Conservation (phyloP, 768 basidiomycete genomes). For the Gautieria morchelliformis region DNA sequence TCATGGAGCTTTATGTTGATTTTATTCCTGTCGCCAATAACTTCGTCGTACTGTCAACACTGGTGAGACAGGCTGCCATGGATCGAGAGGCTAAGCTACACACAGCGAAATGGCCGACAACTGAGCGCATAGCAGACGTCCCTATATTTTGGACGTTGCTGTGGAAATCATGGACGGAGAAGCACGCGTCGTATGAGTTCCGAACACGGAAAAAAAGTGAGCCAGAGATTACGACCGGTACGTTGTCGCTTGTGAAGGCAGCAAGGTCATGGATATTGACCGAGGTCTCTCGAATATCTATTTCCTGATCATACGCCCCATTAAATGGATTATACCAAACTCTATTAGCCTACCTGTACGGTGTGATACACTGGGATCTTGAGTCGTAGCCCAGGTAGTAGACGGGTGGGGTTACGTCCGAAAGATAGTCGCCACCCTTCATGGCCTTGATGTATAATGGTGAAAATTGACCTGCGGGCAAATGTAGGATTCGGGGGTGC, state of each 20-base stretch:
- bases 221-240: slow-evolving; percentile 43
- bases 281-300: background rate
- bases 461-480: slow-evolving; percentile 28
- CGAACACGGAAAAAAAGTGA: slow-evolving; percentile 44
- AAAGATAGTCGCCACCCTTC: slow-evolving; percentile 45
- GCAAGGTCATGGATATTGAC: background rate
- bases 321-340: background rate
- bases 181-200: slow-evolving; percentile 46
- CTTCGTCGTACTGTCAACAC: slow-evolving; percentile 23
- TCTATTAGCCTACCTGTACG: slow-evolving; percentile 16
- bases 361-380: slow-evolving; percentile 38
- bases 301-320: slow-evolving; percentile 23
- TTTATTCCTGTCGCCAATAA: slow-evolving; percentile 46
- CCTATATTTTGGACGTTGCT: slow-evolving; percentile 43
- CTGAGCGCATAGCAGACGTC: slow-evolving; percentile 44
- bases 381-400: slow-evolving; percentile 36
- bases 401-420: slow-evolving; percentile 34
- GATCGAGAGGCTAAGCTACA: background rate
- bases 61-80: background rate
- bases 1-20: slow-evolving; percentile 38
- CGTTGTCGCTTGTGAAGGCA: slow-evolving; percentile 16
- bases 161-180: slow-evolving; percentile 38
- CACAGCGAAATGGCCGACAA: slow-evolving; percentile 30
- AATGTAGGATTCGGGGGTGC: background rate
- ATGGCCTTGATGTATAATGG: slow-evolving; percentile 41